Conservation (phyloP, 352 stramenopile species). For the Globisporangium yorkense region DNA sequence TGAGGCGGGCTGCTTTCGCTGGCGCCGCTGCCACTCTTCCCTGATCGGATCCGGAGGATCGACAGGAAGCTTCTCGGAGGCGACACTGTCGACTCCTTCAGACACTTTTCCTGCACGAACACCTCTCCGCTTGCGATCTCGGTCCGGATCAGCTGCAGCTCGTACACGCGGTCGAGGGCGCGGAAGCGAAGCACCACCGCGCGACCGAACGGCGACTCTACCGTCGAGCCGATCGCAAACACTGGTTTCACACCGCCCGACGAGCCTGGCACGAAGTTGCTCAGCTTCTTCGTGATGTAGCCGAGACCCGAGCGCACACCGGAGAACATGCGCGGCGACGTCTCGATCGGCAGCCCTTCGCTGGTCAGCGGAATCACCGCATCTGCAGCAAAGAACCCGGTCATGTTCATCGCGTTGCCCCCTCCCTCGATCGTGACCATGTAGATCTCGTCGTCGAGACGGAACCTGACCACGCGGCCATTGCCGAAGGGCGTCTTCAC, state of each 20-base stretch:
- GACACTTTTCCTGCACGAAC: constrained; percentile 48
- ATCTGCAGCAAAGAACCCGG: constrained; percentile 40
- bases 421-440: constrained; percentile 41
- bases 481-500: constrained; percentile 80
- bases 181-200: constrained; percentile 67
- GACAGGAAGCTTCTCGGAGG: constrained; percentile 68
- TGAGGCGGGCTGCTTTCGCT: constrained; percentile 1
- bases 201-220: constrained; percentile 75
- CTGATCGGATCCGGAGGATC: constrained; percentile 34
- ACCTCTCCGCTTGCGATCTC: constrained; percentile 30
- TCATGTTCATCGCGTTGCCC: constrained; percentile 35
- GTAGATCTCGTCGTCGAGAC: constrained; percentile 67
- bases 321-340: constrained; percentile 65
- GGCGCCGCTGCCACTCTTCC: constrained; percentile 9
- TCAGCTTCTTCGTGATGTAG: constrained; percentile 79
- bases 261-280: constrained; percentile 56
- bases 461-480: constrained; percentile 53
- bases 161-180: constrained; percentile 53
- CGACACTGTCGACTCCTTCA: constrained; percentile 45
- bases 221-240: constrained; percentile 42
- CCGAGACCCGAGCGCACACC: constrained; percentile 65
- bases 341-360: constrained; percentile 24
- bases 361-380: constrained; percentile 38
- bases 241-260: constrained; percentile 30
- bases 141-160: constrained; percentile 50